These are phyloP conservation scores for Isabelozyma heimii DNA, from an alignment of 805 yeast genomes.

Conservation along the genomic window DNA sequence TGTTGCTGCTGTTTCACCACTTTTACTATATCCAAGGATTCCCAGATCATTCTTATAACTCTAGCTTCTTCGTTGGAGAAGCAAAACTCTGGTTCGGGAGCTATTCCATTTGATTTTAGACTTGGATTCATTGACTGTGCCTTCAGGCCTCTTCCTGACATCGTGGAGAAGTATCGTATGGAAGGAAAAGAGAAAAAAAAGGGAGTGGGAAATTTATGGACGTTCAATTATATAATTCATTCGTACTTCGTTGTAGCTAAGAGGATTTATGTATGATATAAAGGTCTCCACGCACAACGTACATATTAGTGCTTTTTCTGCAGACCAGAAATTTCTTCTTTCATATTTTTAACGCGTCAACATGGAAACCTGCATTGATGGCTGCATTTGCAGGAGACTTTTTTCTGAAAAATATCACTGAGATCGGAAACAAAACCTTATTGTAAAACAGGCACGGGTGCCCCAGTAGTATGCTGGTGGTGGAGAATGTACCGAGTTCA, in stretches of 20 bases:
- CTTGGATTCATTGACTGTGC: not conserved
- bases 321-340: not conserved
- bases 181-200: too few species aligned
- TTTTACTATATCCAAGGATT: not conserved
- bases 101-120: not conserved
- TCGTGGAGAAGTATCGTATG: too few species aligned
- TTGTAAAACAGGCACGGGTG: too few species aligned
- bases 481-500: too few species aligned
- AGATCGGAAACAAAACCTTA: too few species aligned
- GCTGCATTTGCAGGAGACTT: too few species aligned
- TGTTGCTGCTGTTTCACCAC: not conserved
- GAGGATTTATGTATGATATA: not conserved
- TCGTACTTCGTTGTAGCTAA: too few species aligned
- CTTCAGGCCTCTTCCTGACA: not conserved
- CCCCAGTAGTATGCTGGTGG: too few species aligned
- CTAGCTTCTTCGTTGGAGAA: not conserved
- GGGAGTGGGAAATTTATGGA: not conserved
- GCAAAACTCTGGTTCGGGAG: not conserved
- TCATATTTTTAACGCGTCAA: not conserved
- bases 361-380: too few species aligned
- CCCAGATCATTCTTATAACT: not conserved
- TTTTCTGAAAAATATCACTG: too few species aligned
- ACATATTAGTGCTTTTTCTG: not conserved
- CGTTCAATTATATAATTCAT: too few species aligned
- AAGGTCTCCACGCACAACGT: not conserved